These are phyloP conservation scores for Graphiopsis chlorocephala DNA, from an alignment of 2,329 filamentous ascomycete species.

Conservation along the genomic window DNA sequence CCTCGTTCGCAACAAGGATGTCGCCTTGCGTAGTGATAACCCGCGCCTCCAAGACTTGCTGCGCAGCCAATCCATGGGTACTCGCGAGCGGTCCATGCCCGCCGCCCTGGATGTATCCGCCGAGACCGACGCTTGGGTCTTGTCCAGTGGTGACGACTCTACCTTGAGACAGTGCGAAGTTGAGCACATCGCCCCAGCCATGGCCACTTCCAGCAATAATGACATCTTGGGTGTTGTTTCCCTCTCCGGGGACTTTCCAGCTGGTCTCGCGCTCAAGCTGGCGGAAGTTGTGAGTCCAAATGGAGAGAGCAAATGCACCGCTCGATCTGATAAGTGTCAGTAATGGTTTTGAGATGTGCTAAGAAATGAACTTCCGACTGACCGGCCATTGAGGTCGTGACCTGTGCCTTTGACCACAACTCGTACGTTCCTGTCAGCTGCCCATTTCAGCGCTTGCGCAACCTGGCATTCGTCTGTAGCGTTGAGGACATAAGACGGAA, in stretches of 20 bases:
- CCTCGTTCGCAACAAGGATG: slow-evolving; percentile 16
- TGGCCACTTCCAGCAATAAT: slow-evolving; percentile 29
- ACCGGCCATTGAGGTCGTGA: slow-evolving; percentile 22
- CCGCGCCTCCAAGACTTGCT: slow-evolving; percentile 19
- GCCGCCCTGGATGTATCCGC: slow-evolving; percentile 19
- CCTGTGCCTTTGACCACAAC: slow-evolving; percentile 22
- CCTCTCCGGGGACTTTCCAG: slow-evolving; percentile 7
- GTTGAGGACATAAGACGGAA: slow-evolving; percentile 36
- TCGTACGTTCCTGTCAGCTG: slow-evolving; percentile 17
- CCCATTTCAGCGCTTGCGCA: slow-evolving; percentile 32
- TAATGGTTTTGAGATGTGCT: background rate
- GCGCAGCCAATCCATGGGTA: slow-evolving; percentile 19
- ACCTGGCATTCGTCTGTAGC: slow-evolving; percentile 32
- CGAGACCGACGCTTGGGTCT: slow-evolving; percentile 19
- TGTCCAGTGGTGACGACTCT: slow-evolving; percentile 21
- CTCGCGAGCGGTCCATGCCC: slow-evolving; percentile 20
- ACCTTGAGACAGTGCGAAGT: slow-evolving; percentile 18
- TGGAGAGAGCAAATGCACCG: slow-evolving; percentile 19
- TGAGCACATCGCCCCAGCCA: slow-evolving; percentile 25
- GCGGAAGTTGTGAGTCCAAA: slow-evolving; percentile 20
- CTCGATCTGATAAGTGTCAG: slow-evolving; percentile 14
- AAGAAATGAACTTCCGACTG: background rate
- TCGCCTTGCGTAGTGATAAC: slow-evolving; percentile 19
- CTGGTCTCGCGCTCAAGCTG: slow-evolving; percentile 3
- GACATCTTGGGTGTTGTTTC: slow-evolving; percentile 16